Percentiles rank a stretch among this genome's conserved stretches.
phyloP scores from a whole-genome alignment of 2,329 filamentous ascomycete genomes.

The Pleurostoma richardsiae region DNA sequence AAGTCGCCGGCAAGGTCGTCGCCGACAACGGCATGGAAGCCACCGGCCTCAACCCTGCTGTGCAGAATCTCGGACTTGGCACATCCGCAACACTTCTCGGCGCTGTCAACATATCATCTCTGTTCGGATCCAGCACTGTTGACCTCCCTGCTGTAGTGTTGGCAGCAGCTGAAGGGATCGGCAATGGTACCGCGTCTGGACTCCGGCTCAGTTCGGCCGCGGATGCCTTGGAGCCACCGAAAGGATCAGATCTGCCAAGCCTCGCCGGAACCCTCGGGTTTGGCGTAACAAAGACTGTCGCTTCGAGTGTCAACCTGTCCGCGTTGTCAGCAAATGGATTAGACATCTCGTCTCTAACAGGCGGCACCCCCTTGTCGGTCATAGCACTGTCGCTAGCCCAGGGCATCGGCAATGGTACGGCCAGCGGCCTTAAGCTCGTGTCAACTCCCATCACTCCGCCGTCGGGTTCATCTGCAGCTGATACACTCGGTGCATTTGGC shows the following conservation, averaged over 20 bases:
- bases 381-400: constrained; percentile 4
- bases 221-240: constrained; percentile 1
- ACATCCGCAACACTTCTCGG: constrained; percentile 19
- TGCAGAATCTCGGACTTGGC: constrained; percentile 23
- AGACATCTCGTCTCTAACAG: constrained; percentile 1
- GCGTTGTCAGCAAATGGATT: neutral
- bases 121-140: constrained; percentile 6
- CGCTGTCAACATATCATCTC: constrained; percentile 12
- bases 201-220: constrained; percentile 6
- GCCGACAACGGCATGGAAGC: constrained; percentile 19
- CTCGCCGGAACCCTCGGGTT: constrained; percentile 21
- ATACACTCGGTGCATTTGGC: constrained; percentile 17
- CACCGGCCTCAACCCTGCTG: constrained; percentile 19
- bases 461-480: constrained; percentile 3
- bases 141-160: neutral
- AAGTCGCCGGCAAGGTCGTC: constrained; percentile 11
- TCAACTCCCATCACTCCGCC: constrained; percentile 3
- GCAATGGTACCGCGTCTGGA: constrained; percentile 10
- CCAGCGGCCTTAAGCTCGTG: constrained; percentile 9
- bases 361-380: neutral
- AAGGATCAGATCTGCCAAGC: constrained; percentile 6
- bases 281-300: constrained; percentile 17
- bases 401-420: constrained; percentile 11
- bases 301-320: constrained; percentile 12
- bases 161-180: constrained; percentile 6